Percentiles rank a stretch among this genome's conserved stretches.
Evolutionary conservation across 371 early-diverging fungal species (phyloP).

Genomic region (Rhizopus sp.): DNA sequence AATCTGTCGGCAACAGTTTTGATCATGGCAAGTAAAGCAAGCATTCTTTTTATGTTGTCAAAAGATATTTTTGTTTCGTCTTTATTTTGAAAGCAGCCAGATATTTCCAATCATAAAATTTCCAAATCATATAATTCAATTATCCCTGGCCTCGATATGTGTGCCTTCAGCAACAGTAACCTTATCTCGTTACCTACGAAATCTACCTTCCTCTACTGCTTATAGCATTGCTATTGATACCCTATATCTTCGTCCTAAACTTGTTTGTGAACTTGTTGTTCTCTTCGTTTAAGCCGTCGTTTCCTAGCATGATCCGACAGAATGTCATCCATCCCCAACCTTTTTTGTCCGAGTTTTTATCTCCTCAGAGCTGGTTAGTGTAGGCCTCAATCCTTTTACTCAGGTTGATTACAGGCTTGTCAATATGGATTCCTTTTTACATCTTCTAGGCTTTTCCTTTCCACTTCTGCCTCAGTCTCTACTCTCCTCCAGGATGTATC

Average conservation of each 20-base stretch:
- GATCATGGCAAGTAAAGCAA: slow-evolving; percentile 12
- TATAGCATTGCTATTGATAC: slow-evolving; percentile 11
- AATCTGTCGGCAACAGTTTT: slow-evolving; percentile 9
- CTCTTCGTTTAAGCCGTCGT: slow-evolving; percentile 10
- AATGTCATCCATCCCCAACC: slow-evolving; percentile 13
- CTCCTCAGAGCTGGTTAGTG: slow-evolving; percentile 7
- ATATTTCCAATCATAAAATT: slow-evolving; percentile 10
- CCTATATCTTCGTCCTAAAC: slow-evolving; percentile 9
- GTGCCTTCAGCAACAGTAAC: slow-evolving; percentile 10
- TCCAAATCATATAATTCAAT: slow-evolving; percentile 8
- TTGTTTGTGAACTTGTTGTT: slow-evolving; percentile 8
- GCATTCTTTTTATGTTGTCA: slow-evolving; percentile 10
- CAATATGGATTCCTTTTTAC: slow-evolving; percentile 12
- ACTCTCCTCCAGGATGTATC: slow-evolving; percentile 12
- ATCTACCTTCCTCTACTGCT: slow-evolving; percentile 7
- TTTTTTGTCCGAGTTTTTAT: slow-evolving; percentile 13
- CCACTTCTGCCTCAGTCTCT: slow-evolving; percentile 8
- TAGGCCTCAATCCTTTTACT: slow-evolving; percentile 12
- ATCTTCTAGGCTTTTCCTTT: slow-evolving; percentile 14
- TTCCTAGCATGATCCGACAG: slow-evolving; percentile 13
- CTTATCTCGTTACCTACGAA: slow-evolving; percentile 9
- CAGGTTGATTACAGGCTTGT: slow-evolving; percentile 11
- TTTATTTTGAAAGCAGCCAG: slow-evolving; percentile 14
- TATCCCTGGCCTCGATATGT: slow-evolving; percentile 9
- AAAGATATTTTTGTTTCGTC: slow-evolving; percentile 11